phyloP scores from a whole-genome alignment of 305 asterid species.

The Fraxinus floribunda region DNA sequence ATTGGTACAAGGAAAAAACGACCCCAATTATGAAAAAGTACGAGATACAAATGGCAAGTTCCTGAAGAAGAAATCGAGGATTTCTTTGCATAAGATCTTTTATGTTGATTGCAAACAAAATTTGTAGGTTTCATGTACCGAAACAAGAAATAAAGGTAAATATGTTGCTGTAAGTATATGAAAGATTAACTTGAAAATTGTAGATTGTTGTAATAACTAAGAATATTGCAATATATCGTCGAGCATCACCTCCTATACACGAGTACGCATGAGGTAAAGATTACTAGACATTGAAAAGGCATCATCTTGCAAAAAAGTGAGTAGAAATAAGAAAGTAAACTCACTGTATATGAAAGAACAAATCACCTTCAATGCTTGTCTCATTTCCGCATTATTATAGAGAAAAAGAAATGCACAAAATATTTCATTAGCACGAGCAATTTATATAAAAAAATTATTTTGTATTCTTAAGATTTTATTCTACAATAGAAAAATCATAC shows the following conservation, averaged over 20 bases:
- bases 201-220: neutral
- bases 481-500: neutral
- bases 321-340: neutral
- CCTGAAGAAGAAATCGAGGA: neutral
- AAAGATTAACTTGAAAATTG: neutral
- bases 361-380: neutral
- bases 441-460: neutral
- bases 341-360: neutral
- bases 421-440: neutral
- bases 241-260: neutral
- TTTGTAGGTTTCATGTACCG: neutral
- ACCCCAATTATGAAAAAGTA: constrained; percentile 32
- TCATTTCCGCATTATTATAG: neutral
- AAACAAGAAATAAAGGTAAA: neutral
- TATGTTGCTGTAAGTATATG: neutral
- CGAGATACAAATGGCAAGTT: constrained; percentile 17
- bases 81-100: neutral
- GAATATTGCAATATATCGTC: neutral
- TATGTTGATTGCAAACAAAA: neutral
- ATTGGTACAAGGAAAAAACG: constrained; percentile 36
- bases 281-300: neutral
- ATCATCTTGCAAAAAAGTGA: neutral
- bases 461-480: neutral
- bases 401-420: neutral
- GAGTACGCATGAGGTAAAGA: neutral